A percentile compares a stretch with the other conserved stretches of the same genome.
Conservation (phyloP, 1,284 basidiomycete species). For the Moesziomyces aphidis region DNA sequence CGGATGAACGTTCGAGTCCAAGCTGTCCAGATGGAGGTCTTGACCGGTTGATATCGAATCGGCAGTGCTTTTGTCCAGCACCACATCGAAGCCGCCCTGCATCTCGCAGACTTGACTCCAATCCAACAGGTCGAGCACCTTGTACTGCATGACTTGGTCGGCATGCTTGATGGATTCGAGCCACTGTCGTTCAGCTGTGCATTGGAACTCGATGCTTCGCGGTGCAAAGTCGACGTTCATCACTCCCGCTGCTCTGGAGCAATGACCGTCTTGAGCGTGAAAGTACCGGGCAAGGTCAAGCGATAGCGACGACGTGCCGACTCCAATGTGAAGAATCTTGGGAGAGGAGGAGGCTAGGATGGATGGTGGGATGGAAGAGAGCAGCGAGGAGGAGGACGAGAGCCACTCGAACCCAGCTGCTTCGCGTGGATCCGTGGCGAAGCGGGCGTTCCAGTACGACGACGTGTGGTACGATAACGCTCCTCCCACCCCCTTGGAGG, state of each 20-base stretch:
- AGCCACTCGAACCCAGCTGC: slow-evolving; percentile 39
- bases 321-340: slow-evolving; percentile 41
- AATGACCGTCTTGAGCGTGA: slow-evolving; percentile 2
- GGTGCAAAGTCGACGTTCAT: slow-evolving; percentile 38
- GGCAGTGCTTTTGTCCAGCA: slow-evolving; percentile 48
- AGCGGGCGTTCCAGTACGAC: slow-evolving; percentile 53
- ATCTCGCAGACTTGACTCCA: slow-evolving; percentile 6
- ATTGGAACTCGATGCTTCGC: slow-evolving; percentile 24
- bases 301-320: slow-evolving; percentile 30
- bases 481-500: no score
- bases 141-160: slow-evolving; percentile 22
- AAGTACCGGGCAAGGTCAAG: slow-evolving; percentile 12
- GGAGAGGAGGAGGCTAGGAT: slow-evolving; percentile 3
- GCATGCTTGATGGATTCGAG: background rate
- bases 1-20: slow-evolving; percentile 1
- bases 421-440: slow-evolving; percentile 66
- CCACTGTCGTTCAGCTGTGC: background rate
- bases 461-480: slow-evolving; percentile 45
- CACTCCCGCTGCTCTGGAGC: slow-evolving; percentile 14
- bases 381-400: slow-evolving; percentile 9
- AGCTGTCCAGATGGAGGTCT: slow-evolving; percentile 5
- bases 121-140: slow-evolving; percentile 25
- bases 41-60: slow-evolving; percentile 40
- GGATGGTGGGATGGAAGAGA: slow-evolving; percentile 7
- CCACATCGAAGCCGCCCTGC: slow-evolving; percentile 16